Percentiles rank a stretch among this genome's conserved stretches.
phyloP scores from a whole-genome alignment of 106 monocot species.

The Dioscorea zingiberensis region DNA sequence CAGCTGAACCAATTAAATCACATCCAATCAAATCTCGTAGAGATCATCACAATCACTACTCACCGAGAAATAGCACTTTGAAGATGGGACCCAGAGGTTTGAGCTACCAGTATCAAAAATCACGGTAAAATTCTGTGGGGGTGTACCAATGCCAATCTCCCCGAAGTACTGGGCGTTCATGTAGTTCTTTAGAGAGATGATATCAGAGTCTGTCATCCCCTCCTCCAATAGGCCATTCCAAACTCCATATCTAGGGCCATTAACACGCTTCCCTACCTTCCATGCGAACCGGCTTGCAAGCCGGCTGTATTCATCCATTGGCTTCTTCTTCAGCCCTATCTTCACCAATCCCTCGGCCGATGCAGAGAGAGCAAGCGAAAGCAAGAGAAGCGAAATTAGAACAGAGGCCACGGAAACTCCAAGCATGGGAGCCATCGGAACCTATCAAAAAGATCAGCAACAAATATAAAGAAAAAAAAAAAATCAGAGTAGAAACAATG shows the following conservation, averaged over 20 bases:
- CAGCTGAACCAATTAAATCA: background rate
- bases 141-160: conserved; percentile 82
- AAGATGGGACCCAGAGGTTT: conserved; percentile 90
- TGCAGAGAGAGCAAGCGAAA: conserved; percentile 17
- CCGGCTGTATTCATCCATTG: conserved; percentile 51
- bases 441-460: conserved; percentile 1
- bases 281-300: conserved; percentile 18
- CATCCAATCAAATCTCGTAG: background rate
- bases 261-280: conserved; percentile 17
- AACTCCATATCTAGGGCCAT: conserved; percentile 15
- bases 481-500: background rate
- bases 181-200: conserved; percentile 84
- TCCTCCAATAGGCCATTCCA: conserved; percentile 14
- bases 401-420: conserved; percentile 5
- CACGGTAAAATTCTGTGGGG: conserved; percentile 91
- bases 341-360: conserved; percentile 57
- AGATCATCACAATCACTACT: conserved; percentile 3
- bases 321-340: conserved; percentile 67
- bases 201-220: conserved; percentile 37
- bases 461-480: background rate
- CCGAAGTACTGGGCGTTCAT: conserved; percentile 98
- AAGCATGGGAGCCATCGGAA: conserved; percentile 29
- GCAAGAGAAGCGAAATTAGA: conserved; percentile 32
- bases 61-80: conserved; percentile 97
- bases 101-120: conserved; percentile 98